Evolutionary conservation across 1,284 basidiomycete genomes (phyloP), one percentile per base, ranked within the genome.

Genomic region (Ceraceosorus bombacis): DNA sequence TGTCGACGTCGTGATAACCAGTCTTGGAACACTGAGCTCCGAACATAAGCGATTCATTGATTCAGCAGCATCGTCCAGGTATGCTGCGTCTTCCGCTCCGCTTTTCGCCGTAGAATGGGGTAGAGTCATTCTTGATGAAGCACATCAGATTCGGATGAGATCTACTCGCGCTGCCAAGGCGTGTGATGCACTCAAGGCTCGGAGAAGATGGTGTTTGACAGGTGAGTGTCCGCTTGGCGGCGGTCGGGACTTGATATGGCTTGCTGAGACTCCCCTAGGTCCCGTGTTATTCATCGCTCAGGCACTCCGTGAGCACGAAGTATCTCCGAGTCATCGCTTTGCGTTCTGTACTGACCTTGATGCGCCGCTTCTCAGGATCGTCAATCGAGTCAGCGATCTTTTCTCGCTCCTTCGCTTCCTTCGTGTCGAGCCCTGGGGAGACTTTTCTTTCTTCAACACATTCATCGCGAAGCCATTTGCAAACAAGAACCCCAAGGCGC

Each of bases 91-190:
- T 15, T 54, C 53, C 0, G 66, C 67, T 1, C 66, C 70, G 1
- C 68, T 77, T 5, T 76, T 70, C 61, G 66, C 63, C 38, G 68
- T 74, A 50, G 64, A 63, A 7, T 78, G 75, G 76, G 64, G 69
- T 38, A 68, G 74, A 1, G 62, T 78, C 13, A 74, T 78, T 41
- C 66, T 79, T 5, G 91, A 95, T 72, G 91, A 96, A 78, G 94
- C 94, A 2, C 94, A 98, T 78, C 86, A 89, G 66, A 95, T 93
- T 81, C 96, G 96, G 79, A 92, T 89, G 43, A 84, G 92, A 10
- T 84, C 84, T 1, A 95, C 92, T 62, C 88, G 90, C 74, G 89
- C 88, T 8, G 90, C 94, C 0, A 90, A 89, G 69, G 91, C 94
- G 1, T 89, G 88, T 53, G 96, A 88, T 74, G 88, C 88, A 6